Base-by-base conservation (phyloP, 805 yeast species). In the Yamadazyma sp. region DNA sequence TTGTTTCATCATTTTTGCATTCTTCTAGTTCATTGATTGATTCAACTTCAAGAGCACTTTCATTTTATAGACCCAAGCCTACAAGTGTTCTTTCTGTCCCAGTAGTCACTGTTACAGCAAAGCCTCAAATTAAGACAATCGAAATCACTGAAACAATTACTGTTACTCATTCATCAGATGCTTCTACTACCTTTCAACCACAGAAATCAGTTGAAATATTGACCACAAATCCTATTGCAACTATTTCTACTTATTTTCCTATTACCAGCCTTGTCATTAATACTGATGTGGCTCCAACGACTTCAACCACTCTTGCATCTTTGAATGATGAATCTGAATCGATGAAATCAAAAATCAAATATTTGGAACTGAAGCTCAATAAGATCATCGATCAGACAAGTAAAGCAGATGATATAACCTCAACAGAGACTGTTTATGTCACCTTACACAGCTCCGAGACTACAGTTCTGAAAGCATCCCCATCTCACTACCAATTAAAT, bases 21-120 rank as follows among this genome's bases (percentile, higher is more conserved):
- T 9, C 10, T 22, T 9, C 10, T 11, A 9, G 10, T 9, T 9
- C 10, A 9, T 22, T 22, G 11, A 22, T 9, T 22, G 15, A n/a
- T 25, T n/a, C 15, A 12, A 8, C 27, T 22, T 22, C 23, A 11
- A 22, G 10, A 22, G 9, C 23, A 22, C 11, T 22, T 11, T 27
- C 12, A 7, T 13, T 9, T 17, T 35, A 35, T 16, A 24, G 39
- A 20, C 39, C 34, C 11, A 35, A 24, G 25, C 31, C 39, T 15
- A 13, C 39, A 14, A 30, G 16, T 7, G 16, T 35, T 3, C 7
- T 35, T 20, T 18, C 27, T 8, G 31, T 35, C 12, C 39, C 39
- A 3, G 34, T 35, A 5, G 20, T 35, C 4, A 35, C 39, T 14
- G 19, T 35, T 9, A 35, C 39, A n/a, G 39, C 30, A 4, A 30